Percentiles rank a stretch among this genome's conserved stretches.
phyloP scores from a whole-genome alignment of 257 asterid species.

The Galeopsis tetrahit region DNA sequence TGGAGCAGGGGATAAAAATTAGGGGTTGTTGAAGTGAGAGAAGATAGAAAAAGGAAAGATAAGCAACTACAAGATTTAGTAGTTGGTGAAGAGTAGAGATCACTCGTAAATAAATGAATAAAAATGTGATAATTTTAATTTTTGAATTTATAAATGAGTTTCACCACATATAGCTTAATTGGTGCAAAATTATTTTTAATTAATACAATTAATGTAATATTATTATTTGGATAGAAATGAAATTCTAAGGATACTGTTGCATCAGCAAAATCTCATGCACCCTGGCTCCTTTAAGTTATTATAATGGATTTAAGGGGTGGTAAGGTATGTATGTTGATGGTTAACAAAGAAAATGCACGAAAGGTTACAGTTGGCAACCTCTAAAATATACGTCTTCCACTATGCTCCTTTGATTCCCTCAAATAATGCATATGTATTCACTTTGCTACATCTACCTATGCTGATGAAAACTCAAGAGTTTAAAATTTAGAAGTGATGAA shows the following conservation, averaged over 20 bases:
- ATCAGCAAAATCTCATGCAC: conserved; percentile 2
- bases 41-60: background rate
- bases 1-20: background rate
- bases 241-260: background rate
- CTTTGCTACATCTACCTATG: conserved; percentile 11
- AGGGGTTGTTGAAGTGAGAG: background rate
- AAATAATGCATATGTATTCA: background rate
- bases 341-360: background rate
- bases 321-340: conserved; percentile 1
- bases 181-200: no score
- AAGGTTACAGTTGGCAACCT: conserved; percentile 1
- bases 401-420: conserved; percentile 8
- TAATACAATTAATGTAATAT: no score
- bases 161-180: background rate
- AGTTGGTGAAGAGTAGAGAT: background rate
- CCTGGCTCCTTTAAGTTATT: background rate
- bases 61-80: background rate
- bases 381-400: conserved; percentile 5
- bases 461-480: conserved; percentile 2
- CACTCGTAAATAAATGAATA: background rate
- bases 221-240: background rate
- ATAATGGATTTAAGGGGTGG: conserved; percentile 9
- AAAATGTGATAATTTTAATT: background rate
- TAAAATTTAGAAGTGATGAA: background rate
- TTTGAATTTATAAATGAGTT: background rate